phyloP scores from a whole-genome alignment of 441 rosid species.

The Brassica balearica region DNA sequence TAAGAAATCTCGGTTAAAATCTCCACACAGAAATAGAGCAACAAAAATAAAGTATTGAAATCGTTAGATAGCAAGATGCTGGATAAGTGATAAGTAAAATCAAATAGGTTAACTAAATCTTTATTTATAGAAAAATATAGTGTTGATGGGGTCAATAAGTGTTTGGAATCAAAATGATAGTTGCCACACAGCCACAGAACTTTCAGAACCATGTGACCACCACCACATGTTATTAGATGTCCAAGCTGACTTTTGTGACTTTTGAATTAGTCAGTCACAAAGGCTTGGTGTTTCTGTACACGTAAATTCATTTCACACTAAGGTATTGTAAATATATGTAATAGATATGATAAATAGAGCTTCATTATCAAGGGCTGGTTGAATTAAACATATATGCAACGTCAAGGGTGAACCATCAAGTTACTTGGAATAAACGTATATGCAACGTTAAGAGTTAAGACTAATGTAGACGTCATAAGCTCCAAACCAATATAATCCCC shows the following conservation, averaged over 20 bases:
- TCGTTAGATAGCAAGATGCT: background rate
- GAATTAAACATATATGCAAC: background rate
- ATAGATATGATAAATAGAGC: background rate
- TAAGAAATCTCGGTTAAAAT: background rate
- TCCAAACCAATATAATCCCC: conserved; percentile 52
- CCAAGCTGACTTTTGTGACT: conserved; percentile 1
- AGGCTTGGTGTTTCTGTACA: background rate
- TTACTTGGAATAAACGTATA: background rate
- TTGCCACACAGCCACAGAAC: conserved; percentile 1
- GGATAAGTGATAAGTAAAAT: background rate
- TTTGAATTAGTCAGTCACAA: background rate
- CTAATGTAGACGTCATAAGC: conserved; percentile 18
- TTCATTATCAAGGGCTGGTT: background rate
- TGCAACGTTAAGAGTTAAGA: background rate
- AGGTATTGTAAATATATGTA: background rate
- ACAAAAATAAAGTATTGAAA: background rate
- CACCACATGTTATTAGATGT: conserved; percentile 29
- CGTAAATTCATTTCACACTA: background rate
- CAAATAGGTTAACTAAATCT: background rate
- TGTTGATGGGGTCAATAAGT: conserved; percentile 12
- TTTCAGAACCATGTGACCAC: conserved; percentile 26
- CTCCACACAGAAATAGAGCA: background rate
- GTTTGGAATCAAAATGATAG: conserved; percentile 17
- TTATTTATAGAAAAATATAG: background rate
- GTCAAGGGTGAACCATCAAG: conserved; percentile 1